Evolutionary conservation across 306 rosid species (phyloP).

Genomic region (Hippophae gyantsensis): DNA sequence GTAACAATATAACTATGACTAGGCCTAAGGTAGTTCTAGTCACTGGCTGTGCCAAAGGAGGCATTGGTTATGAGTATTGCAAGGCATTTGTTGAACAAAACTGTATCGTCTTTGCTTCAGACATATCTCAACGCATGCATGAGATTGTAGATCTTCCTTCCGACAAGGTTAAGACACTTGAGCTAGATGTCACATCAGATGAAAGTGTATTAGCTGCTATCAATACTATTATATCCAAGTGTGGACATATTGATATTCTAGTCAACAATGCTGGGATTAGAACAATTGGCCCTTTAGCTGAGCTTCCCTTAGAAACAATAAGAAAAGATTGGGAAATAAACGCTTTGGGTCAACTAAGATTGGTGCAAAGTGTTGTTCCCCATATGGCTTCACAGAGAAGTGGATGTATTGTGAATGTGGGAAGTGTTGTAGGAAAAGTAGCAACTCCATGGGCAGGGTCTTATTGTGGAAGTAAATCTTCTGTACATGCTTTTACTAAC

Average conservation of each 20-base stretch:
- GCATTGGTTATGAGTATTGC: conserved; percentile 75
- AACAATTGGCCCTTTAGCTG: conserved; percentile 70
- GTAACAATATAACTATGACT: conserved; percentile 13
- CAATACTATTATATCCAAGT: conserved; percentile 34
- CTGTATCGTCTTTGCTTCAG: conserved; percentile 48
- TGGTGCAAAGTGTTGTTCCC: conserved; percentile 73
- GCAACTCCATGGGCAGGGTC: conserved; percentile 90
- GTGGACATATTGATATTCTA: conserved; percentile 51
- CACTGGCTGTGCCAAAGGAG: conserved; percentile 83
- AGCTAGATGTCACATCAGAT: conserved; percentile 54
- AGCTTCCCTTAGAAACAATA: conserved; percentile 47
- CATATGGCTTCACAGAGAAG: conserved; percentile 52
- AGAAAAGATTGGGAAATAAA: conserved; percentile 64
- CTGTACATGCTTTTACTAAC: conserved; percentile 60
- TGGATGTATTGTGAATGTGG: conserved; percentile 61
- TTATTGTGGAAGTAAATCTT: conserved; percentile 65
- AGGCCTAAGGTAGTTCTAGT: conserved; percentile 50
- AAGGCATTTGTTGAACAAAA: conserved; percentile 56
- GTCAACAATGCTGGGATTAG: conserved; percentile 73
- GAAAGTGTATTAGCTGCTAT: conserved; percentile 51
- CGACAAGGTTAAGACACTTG: conserved; percentile 37
- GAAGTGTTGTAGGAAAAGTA: conserved; percentile 58
- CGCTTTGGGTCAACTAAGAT: conserved; percentile 56
- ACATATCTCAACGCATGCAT: too few relatives aligned
- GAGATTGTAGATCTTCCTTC: conserved; percentile 21